Percentiles rank a stretch among this genome's conserved stretches.
Conservation (phyloP, 2,329 filamentous ascomycete species). For the Exophiala alcalophila region DNA sequence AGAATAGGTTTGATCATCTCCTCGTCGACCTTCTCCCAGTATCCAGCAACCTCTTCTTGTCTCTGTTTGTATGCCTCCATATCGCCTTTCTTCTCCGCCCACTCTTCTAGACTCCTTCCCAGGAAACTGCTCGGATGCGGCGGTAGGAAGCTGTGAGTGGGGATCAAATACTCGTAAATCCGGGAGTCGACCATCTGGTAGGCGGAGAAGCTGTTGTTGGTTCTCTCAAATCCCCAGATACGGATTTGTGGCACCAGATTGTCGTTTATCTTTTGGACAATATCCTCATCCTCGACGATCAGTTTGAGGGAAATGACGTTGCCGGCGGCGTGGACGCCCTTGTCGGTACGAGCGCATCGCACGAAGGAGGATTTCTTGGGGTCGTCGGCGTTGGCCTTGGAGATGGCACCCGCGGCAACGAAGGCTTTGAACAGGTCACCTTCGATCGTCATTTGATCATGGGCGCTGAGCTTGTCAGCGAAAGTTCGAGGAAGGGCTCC, state of each 20-base stretch:
- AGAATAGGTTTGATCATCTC: slow-evolving; percentile 71
- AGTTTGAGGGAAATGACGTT: slow-evolving; percentile 94
- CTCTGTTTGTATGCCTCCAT: slow-evolving; percentile 65
- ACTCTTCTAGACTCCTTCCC: slow-evolving; percentile 75
- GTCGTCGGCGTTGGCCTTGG: slow-evolving; percentile 93
- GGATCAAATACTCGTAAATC: slow-evolving; percentile 96
- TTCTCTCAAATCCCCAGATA: slow-evolving; percentile 88
- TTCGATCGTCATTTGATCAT: slow-evolving; percentile 80
- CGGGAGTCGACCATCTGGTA: slow-evolving; percentile 93
- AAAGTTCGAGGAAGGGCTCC: too few species aligned
- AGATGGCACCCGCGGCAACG: slow-evolving; percentile 85
- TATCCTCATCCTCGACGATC: slow-evolving; percentile 85
- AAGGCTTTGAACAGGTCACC: slow-evolving; percentile 92
- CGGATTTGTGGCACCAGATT: slow-evolving; percentile 83
- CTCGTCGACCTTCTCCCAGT: slow-evolving; percentile 81
- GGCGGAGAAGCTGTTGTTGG: slow-evolving; percentile 87
- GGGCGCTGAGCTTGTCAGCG: slow-evolving; percentile 56
- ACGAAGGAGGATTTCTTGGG: slow-evolving; percentile 94
- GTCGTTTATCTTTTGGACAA: slow-evolving; percentile 88
- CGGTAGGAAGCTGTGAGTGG: slow-evolving; percentile 86
- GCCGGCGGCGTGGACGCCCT: slow-evolving; percentile 92
- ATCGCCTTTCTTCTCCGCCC: slow-evolving; percentile 69
- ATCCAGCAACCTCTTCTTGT: slow-evolving; percentile 74
- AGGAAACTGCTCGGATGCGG: slow-evolving; percentile 86
- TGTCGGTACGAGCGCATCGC: slow-evolving; percentile 92